Evolutionary conservation across 1,139 yeast genomes (phyloP).

Genomic region (Candida tropicalis): DNA sequence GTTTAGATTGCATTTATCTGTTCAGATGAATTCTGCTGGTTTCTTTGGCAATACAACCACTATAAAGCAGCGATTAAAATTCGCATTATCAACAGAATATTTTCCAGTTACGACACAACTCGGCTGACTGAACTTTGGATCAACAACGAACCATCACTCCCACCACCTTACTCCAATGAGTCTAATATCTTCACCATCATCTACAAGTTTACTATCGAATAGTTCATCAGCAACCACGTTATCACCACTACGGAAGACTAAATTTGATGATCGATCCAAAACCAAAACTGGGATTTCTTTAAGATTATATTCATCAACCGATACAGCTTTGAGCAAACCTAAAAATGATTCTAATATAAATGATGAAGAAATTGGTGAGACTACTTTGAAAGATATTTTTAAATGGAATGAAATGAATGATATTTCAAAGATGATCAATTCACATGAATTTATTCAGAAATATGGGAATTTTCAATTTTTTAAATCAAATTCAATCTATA

Average conservation of each 20-base stretch:
- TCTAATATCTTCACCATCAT: conserved; percentile 10
- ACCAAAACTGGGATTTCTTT: conserved; percentile 31
- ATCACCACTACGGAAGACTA: conserved; percentile 20
- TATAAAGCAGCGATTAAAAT: too few species aligned
- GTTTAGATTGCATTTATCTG: too few species aligned
- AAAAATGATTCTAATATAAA: not conserved
- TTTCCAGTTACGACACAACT: too few species aligned
- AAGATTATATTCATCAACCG: conserved; percentile 9
- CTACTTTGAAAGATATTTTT: conserved; percentile 14
- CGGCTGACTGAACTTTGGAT: conserved; percentile 13
- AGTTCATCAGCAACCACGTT: conserved; percentile 9
- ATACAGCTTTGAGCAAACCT: not conserved
- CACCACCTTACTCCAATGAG: conserved; percentile 11
- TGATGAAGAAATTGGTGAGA: conserved; percentile 1
- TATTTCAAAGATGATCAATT: conserved; percentile 24
- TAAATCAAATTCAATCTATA: conserved; percentile 47
- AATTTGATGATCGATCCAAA: conserved; percentile 44
- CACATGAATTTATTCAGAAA: conserved; percentile 25
- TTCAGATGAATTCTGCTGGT: too few species aligned
- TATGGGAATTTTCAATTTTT: conserved; percentile 56
- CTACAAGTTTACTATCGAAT: conserved; percentile 10
- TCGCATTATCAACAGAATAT: too few species aligned
- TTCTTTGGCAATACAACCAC: too few species aligned
- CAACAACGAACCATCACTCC: too few species aligned
- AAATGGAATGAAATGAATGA: conserved; percentile 30